These are phyloP conservation scores for Zygoascus hellenicus DNA, from an alignment of 1,139 yeast species.

Conservation along the genomic window DNA sequence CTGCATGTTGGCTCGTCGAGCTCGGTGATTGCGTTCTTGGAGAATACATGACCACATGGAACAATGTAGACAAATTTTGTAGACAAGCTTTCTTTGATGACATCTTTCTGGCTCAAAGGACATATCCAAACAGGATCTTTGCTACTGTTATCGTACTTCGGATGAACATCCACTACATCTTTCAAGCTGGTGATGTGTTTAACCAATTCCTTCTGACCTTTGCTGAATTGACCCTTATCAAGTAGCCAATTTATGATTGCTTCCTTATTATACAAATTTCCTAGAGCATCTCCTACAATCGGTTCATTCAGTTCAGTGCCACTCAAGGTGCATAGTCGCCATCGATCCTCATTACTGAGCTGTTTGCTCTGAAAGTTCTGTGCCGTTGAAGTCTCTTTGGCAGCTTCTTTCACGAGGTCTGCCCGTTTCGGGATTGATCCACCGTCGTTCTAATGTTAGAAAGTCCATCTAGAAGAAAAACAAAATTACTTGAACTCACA, in stretches of 20 bases:
- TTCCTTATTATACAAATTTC: conserved; percentile 66
- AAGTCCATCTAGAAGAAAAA: neutral
- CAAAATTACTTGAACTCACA: conserved; percentile 8
- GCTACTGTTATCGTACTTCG: conserved; percentile 23
- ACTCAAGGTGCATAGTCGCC: conserved; percentile 44
- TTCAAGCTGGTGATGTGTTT: conserved; percentile 44
- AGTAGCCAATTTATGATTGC: conserved; percentile 55
- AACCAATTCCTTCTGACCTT: conserved; percentile 27
- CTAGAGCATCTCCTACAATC: conserved; percentile 66
- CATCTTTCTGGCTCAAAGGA: conserved; percentile 43
- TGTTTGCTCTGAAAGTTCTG: conserved; percentile 25
- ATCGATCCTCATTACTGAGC: conserved; percentile 27
- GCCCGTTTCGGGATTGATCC: conserved; percentile 46
- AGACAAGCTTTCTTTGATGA: conserved; percentile 29
- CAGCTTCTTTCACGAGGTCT: conserved; percentile 34
- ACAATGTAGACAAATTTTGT: conserved; percentile 43
- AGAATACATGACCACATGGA: conserved; percentile 51
- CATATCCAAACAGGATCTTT: conserved; percentile 42
- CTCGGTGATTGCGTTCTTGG: conserved; percentile 38
- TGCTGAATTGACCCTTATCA: conserved; percentile 32
- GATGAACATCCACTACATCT: conserved; percentile 47
- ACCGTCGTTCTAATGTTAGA: conserved; percentile 41
- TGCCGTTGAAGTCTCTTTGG: conserved; percentile 24
- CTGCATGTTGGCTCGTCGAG: conserved; percentile 35
- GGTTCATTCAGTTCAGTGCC: conserved; percentile 41